A percentile compares a stretch with the other conserved stretches of the same genome.
Evolutionary conservation across 2,329 filamentous ascomycete genomes (phyloP).

Genomic region (Macrophomina phaseolina): DNA sequence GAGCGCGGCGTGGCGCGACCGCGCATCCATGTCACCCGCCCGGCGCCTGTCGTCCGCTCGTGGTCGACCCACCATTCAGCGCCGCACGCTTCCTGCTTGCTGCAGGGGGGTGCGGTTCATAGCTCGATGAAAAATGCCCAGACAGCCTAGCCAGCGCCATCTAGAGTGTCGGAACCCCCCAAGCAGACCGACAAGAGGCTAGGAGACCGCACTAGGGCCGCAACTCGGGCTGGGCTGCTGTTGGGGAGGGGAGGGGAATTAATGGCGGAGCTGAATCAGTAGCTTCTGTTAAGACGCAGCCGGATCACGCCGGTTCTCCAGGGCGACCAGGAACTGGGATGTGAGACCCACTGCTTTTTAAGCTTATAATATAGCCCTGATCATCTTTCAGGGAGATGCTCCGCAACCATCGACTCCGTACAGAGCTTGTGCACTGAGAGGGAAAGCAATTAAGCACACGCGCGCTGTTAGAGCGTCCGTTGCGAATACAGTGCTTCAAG

Average conservation of each 20-base stretch:
- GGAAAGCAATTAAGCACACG: not conserved
- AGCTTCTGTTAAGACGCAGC: conserved; percentile 4
- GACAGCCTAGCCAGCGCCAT: not conserved
- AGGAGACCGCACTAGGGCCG: not conserved
- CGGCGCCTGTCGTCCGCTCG: conserved; percentile 1
- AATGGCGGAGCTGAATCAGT: conserved; percentile 10
- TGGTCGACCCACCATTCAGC: conserved; percentile 17
- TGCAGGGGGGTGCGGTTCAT: conserved; percentile 1
- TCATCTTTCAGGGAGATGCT: not conserved
- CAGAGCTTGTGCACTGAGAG: not conserved
- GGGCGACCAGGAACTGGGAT: not conserved
- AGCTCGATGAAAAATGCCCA: not conserved
- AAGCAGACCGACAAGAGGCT: not conserved
- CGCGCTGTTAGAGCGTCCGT: not conserved
- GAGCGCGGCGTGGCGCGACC: not conserved
- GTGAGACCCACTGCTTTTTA: conserved; percentile 3
- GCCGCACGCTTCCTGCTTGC: conserved; percentile 2
- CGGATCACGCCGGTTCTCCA: conserved; percentile 8
- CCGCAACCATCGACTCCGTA: not conserved
- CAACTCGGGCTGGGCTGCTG: conserved; percentile 3
- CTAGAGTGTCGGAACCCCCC: not conserved
- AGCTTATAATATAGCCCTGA: conserved; percentile 17
- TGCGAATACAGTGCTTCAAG: not conserved
- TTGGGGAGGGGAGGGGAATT: not conserved
- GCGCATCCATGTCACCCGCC: not conserved